Evolutionary conservation across 2,329 filamentous ascomycete genomes (phyloP), one percentile per base, ranked within the genome.

Genomic region (Whalleya microplaca): DNA sequence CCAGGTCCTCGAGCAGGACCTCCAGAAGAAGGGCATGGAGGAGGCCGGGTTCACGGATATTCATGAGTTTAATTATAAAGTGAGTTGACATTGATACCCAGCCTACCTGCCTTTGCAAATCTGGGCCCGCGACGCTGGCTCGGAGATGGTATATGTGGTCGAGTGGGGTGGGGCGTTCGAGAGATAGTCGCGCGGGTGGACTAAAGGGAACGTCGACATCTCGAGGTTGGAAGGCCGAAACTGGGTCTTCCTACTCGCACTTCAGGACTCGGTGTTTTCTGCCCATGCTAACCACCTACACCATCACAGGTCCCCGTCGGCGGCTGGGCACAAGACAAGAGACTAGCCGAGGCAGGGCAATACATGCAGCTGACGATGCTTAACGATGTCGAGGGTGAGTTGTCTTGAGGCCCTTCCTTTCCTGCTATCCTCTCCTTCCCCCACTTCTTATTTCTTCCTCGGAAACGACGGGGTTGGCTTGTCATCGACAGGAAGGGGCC

Each of bases 41-140:
- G 77, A 81, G 23, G 78, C 81, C 1, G 85, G 85, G 0, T 87
- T 85, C 55, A 75, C 80, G 2, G 81, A 87, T 52, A 77, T 87
- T 10, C 73, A 81, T 45, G 78, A 83, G 60, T 74, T 76, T 32
- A 66, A 80, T 14, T 76, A 75, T 61, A 84, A 83, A 68, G 74
- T 86, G 20, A 47, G 65, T 55, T n/a, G n/a, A n/a, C n/a, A n/a
- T n/a, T n/a, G n/a, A n/a, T n/a, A n/a, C n/a, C n/a, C n/a, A n/a
- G n/a, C n/a, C 10, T 27, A 21, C 23, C 23, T 27, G 4, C 23
- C 9, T 27, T 27, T 27, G 4, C 23, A 27, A 27, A 27, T 4
- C 23, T 9, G 4, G 4, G 23, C 23, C 23, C 9, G 4, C 9
- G 23, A 4, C 23, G 23, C 23, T n/a, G n/a, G n/a, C n/a, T n/a